phyloP scores from a whole-genome alignment of 129 eudicot species.

The Arctium minus region DNA sequence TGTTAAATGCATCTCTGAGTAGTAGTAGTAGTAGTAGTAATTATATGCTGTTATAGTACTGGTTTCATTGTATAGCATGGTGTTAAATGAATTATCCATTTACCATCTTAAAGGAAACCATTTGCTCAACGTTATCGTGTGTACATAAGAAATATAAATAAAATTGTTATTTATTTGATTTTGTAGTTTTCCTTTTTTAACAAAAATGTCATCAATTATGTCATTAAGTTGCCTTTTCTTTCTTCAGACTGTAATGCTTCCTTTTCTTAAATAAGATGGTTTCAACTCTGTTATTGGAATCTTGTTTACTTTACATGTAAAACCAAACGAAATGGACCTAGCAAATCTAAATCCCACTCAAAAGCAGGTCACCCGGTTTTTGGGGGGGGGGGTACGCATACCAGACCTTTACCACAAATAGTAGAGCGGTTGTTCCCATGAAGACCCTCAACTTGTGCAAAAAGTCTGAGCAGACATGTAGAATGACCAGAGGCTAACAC shows the following conservation, averaged over 20 bases:
- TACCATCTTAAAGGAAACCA: background rate
- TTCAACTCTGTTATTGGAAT: background rate
- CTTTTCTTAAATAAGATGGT: background rate
- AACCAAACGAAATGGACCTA: background rate
- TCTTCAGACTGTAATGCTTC: background rate
- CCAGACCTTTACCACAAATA: too few species aligned
- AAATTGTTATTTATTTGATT: background rate
- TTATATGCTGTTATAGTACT: background rate
- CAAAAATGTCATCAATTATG: background rate
- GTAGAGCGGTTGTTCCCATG: too few species aligned
- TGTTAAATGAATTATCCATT: background rate
- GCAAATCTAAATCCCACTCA: background rate
- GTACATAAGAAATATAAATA: slow-evolving; percentile 24
- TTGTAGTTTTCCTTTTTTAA: background rate
- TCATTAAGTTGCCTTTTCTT: background rate
- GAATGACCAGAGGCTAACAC: too few species aligned
- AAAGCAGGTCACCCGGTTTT: background rate
- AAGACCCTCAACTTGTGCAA: too few species aligned
- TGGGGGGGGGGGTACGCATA: too few species aligned
- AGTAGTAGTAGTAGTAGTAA: background rate
- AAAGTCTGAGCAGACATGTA: too few species aligned
- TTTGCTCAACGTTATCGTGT: background rate
- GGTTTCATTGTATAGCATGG: slow-evolving; percentile 27
- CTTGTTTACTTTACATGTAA: background rate
- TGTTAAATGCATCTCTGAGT: background rate